A percentile compares a stretch with the other conserved stretches of the same genome.
Conservation (phyloP, 768 basidiomycete species). For the Boletus rufocinnamomeus region DNA sequence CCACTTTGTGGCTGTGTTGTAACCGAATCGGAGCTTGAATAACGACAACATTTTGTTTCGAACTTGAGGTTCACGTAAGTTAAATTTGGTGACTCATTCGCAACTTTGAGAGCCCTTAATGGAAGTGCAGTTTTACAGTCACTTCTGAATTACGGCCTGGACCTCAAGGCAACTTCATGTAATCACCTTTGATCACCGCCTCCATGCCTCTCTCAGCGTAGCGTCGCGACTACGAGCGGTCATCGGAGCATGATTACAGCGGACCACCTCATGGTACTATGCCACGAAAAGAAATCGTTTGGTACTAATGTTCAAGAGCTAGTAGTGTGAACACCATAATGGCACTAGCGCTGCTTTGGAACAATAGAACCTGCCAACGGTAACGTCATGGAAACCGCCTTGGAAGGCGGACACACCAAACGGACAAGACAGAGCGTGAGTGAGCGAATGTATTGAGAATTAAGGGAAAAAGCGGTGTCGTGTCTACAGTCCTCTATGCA, state of each 20-base stretch:
- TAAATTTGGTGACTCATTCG: too few species aligned
- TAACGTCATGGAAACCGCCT: too few species aligned
- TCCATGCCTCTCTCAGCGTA: neutral
- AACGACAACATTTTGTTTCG: too few species aligned
- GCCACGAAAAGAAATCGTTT: neutral
- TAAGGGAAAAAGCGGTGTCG: too few species aligned
- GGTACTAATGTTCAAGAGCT: neutral
- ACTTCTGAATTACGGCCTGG: neutral
- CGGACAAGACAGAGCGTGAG: too few species aligned
- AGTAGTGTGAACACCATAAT: neutral
- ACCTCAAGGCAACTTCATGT: slow-evolving; percentile 5
- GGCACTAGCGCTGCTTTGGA: neutral
- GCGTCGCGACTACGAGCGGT: neutral
- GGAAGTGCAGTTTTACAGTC: neutral
- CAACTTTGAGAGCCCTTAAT: too few species aligned
- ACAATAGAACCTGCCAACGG: neutral
- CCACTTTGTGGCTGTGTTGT: too few species aligned
- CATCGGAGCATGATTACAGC: neutral
- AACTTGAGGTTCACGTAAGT: too few species aligned
- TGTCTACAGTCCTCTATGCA: too few species aligned
- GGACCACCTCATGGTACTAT: neutral
- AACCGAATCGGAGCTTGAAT: too few species aligned
- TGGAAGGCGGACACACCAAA: too few species aligned
- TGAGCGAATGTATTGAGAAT: too few species aligned
- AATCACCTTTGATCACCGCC: slow-evolving; percentile 18